phyloP scores from a whole-genome alignment of 2,329 filamentous ascomycete species.

The Trichocomaceae sp. region DNA sequence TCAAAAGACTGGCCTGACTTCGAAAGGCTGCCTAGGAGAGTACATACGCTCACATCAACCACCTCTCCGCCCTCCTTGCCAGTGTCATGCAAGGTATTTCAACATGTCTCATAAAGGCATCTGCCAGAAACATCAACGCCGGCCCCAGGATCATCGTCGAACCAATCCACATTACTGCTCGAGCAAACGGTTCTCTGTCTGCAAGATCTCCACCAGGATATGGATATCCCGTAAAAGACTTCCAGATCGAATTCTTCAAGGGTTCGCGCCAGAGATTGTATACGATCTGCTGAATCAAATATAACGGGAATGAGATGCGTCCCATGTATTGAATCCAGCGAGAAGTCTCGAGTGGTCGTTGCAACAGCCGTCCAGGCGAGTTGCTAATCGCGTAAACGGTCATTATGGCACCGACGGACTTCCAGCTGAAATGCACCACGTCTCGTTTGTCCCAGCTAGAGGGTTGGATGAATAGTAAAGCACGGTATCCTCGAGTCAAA shows the following conservation, averaged over 20 bases:
- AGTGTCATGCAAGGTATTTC: neutral
- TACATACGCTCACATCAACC: neutral
- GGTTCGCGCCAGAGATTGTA: constrained; percentile 6
- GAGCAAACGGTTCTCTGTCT: neutral
- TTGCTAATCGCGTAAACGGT: constrained; percentile 7
- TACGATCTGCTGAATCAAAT: constrained; percentile 7
- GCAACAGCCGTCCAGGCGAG: constrained; percentile 3
- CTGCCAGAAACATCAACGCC: constrained; percentile 3
- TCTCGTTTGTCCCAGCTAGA: neutral
- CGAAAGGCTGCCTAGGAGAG: too few relatives aligned
- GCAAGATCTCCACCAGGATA: constrained; percentile 7
- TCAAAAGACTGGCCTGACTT: too few relatives aligned
- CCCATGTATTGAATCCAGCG: constrained; percentile 2
- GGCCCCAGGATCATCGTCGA: constrained; percentile 2
- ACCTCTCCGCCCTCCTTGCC: constrained; percentile 5
- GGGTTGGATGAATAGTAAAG: constrained; percentile 1
- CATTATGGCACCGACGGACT: constrained; percentile 8
- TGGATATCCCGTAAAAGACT: neutral
- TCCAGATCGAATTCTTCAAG: constrained; percentile 6
- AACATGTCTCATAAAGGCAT: constrained; percentile 1
- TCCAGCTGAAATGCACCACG: constrained; percentile 8
- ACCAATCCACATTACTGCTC: constrained; percentile 6
- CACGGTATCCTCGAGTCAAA: constrained; percentile 4
- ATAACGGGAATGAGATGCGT: constrained; percentile 7
- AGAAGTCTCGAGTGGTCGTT: neutral